Base-by-base conservation (phyloP, 2,329 filamentous ascomycete species). In the Penicillium sp. region DNA sequence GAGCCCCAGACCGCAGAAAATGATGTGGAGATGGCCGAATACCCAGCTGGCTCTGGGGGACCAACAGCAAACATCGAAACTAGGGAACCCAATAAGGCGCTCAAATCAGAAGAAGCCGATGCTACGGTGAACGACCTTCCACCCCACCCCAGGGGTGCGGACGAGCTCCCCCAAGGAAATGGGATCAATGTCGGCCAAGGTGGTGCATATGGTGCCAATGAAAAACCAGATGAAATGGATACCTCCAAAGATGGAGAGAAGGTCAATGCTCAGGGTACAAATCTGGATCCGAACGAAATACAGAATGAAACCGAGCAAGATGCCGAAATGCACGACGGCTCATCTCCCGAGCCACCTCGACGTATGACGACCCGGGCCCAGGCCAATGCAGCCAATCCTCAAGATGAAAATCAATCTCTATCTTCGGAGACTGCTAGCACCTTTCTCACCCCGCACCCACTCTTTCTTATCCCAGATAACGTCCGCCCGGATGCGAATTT, bases 391-490 rank as follows among this genome's bases (percentile, higher is more conserved):
- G 59, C 56, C 11, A 69, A 71, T 40, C 62, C 71, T 6, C 62
- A 62, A 6, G 65, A 67, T 41, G 65, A 50, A 15, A 49, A 68
- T 8, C 68, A 66, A 9, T 65, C 61, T 15, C 61, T 65, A 9
- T 61, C 65, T 22, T 68, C 70, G 12, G 70, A 71, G 23, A 65
- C 68, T 8, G 49, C 68, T 25, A 66, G 67, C 45, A 64, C 69
- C 15, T 64, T 75, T n/a, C 69, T 73, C 12, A 68, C 69, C 2
- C 79, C 81, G 5, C 74, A 87, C 58, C 83, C 84, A 2, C 75
- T 86, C 53, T 88, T 84, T 71, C 73, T 81, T 25, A 77, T 84
- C 44, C 81, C 84, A 0, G 66, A 77, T 7, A 69, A 76, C 18
- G 74, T 77, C 22, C 72, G 79, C 35, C 76, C 82, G 12, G 80